Conservation (phyloP, 495 filamentous ascomycete species). For the Aspergillus homomorphus region DNA sequence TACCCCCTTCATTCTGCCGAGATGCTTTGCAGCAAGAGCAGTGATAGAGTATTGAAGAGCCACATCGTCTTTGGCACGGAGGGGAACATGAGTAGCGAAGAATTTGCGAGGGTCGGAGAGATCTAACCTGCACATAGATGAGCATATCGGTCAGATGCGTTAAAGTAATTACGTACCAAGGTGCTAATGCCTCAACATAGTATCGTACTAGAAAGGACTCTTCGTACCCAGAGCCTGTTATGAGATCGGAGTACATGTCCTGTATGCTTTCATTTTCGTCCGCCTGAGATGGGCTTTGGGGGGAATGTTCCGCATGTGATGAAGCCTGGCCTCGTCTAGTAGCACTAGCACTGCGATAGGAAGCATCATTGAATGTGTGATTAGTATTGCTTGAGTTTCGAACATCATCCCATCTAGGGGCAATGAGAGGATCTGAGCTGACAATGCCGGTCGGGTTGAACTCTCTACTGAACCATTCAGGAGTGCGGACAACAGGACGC, state of each 20-base stretch:
- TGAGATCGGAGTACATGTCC: conserved; percentile 41
- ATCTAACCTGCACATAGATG: conserved; percentile 32
- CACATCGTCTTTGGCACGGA: conserved; percentile 33
- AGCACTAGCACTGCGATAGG: not conserved
- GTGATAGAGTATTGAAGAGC: conserved; percentile 38
- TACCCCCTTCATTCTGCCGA: conserved; percentile 37
- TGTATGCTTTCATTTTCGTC: conserved; percentile 39
- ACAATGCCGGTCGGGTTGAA: not conserved
- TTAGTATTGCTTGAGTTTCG: not conserved
- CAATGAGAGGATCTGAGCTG: not conserved
- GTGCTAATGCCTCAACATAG: conserved; percentile 33
- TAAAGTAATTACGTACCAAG: conserved; percentile 31
- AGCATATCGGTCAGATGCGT: not conserved
- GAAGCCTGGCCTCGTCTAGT: conserved; percentile 4
- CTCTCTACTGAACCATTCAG: not conserved
- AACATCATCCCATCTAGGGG: not conserved
- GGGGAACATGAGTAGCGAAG: conserved; percentile 38
- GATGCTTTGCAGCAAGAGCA: conserved; percentile 41
- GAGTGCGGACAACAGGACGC: not conserved
- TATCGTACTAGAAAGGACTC: conserved; percentile 39
- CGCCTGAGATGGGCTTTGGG: conserved; percentile 25
- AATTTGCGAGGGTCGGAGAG: conserved; percentile 38
- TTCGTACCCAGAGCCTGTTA: conserved; percentile 42
- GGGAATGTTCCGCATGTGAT: conserved; percentile 11
- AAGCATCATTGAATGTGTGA: not conserved